These are phyloP conservation scores for Ploettnerulaceae sp. DNA, from an alignment of 2,329 filamentous ascomycete genomes.

Conservation along the genomic window DNA sequence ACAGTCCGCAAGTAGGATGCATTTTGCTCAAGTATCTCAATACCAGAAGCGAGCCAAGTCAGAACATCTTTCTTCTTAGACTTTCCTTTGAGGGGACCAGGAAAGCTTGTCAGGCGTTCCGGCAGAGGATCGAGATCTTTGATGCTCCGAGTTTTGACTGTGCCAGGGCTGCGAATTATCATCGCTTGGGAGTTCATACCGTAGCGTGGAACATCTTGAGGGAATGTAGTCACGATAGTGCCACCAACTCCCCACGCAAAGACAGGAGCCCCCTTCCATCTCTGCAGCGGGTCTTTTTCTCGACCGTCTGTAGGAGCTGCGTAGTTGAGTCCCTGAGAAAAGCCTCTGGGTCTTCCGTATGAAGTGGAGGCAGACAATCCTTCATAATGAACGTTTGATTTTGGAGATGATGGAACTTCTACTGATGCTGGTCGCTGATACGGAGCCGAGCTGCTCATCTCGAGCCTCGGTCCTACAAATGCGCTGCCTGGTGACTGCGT, in stretches of 20 bases:
- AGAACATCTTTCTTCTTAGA: constrained; percentile 92
- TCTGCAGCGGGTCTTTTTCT: constrained; percentile 70
- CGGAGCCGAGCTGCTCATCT: constrained; percentile 36
- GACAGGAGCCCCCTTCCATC: constrained; percentile 87
- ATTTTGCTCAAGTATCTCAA: constrained; percentile 65
- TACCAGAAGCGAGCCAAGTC: constrained; percentile 72
- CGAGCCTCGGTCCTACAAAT: constrained; percentile 43
- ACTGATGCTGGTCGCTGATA: constrained; percentile 50
- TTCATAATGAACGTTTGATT: constrained; percentile 14
- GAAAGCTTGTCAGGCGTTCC: constrained; percentile 75
- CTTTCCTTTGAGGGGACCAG: constrained; percentile 83
- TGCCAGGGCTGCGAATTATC: constrained; percentile 77
- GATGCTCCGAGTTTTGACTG: constrained; percentile 70
- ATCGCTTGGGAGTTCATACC: constrained; percentile 63
- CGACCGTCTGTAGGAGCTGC: constrained; percentile 60
- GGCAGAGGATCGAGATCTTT: constrained; percentile 68
- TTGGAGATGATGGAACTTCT: constrained; percentile 28
- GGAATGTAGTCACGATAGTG: constrained; percentile 76
- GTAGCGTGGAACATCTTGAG: constrained; percentile 83
- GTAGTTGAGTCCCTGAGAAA: constrained; percentile 53
- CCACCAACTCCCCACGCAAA: constrained; percentile 88
- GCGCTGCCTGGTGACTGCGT: constrained; percentile 58
- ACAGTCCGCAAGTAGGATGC: constrained; percentile 38
- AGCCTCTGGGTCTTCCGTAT: constrained; percentile 42
- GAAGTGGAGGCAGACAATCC: constrained; percentile 12